Evolutionary conservation across 192 early-diverging fungal species (phyloP), one percentile per base, ranked within the genome.

Genomic region (Phycomyces nitens): DNA sequence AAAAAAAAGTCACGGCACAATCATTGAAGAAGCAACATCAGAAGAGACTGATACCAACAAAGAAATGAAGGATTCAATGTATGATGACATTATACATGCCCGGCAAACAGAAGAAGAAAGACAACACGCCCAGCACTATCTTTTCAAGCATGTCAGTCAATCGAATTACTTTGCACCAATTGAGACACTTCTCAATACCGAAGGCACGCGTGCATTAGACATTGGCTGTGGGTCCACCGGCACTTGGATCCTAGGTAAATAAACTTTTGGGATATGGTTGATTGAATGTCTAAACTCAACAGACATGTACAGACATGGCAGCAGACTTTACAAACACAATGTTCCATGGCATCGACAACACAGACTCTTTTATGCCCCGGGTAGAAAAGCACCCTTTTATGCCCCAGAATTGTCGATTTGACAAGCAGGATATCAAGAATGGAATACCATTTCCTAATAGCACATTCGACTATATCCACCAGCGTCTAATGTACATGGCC

Each of bases 111-210:
- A 2, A 34, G 29, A 34, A 34, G 29, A 34, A 7, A 53, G 55
- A 44, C 54, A 57, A 41, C 60, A 57, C 21, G 41, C n/a, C 24
- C 60, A 57, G 3, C 67, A 69, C 38, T 69, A 69, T 50, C 40
- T 69, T 27, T 26, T 69, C 26, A 69, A 69, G 57, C 60, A 69
- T 58, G 43, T 62, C 8, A 57, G 62, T 52, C 67, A 69, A 51
- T 9, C 22, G 1, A 69, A 47, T 20, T 20, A 42, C 21, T 57
- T 62, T 50, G 67, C 67, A 10, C 67, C 67, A 18, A 34, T 69
- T 4, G 67, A 69, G 7, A 41, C 20, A 14, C 20, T 57, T 21
- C 24, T 69, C 20, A 34, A 38, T 0, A 1, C 8, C 38, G 6
- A 34, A 15, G 55, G 21, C 7, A 16, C 67, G 8, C 53, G 55